phyloP scores from a whole-genome alignment of 139 green algal species.

The Haematococcus sp. region DNA sequence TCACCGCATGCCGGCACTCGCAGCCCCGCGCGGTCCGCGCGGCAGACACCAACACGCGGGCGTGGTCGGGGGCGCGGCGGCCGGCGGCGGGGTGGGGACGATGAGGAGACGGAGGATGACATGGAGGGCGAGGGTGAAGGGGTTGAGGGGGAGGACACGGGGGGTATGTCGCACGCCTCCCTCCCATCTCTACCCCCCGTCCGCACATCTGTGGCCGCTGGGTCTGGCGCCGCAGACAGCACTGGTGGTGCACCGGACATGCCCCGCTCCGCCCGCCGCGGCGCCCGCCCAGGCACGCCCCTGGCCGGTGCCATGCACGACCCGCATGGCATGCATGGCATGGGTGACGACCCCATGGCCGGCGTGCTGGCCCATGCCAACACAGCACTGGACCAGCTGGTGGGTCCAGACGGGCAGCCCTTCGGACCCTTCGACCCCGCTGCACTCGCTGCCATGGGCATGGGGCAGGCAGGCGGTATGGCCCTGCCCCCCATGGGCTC shows the following conservation, averaged over 20 bases:
- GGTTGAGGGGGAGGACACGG: too few species aligned
- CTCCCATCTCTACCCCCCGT: neutral
- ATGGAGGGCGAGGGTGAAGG: too few species aligned
- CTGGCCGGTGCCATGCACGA: neutral
- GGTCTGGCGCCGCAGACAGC: neutral
- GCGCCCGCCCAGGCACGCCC: neutral
- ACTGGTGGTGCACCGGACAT: neutral
- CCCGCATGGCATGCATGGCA: neutral
- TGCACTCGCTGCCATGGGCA: neutral
- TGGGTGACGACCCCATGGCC: neutral
- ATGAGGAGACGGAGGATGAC: too few species aligned
- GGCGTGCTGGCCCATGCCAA: neutral
- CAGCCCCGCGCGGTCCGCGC: too few species aligned
- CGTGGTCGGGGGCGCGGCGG: too few species aligned
- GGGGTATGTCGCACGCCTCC: neutral
- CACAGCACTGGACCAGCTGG: neutral
- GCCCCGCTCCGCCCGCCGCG: too few species aligned
- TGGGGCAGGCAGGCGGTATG: neutral
- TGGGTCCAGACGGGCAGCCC: neutral
- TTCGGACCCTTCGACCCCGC: constrained; percentile 1
- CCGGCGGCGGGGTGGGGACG: too few species aligned
- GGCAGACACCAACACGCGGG: too few species aligned
- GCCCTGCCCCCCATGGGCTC: constrained; percentile 1
- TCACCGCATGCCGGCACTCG: too few species aligned
- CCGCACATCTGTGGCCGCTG: neutral